Evolutionary conservation across 2,329 filamentous ascomycete species (phyloP).

Genomic region (Aspergillus aculeatus): DNA sequence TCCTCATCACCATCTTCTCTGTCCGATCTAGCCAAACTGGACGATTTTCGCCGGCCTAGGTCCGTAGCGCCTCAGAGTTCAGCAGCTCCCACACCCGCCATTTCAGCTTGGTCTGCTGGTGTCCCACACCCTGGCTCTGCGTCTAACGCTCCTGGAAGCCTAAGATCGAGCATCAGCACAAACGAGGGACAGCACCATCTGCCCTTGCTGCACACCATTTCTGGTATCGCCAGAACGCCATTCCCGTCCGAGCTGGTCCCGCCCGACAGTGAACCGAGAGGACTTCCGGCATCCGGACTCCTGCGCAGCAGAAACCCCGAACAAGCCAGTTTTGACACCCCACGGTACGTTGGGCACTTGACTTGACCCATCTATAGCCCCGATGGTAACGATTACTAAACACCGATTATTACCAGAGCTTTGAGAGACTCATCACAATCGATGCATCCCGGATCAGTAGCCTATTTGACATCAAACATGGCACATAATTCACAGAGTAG

Average conservation of each 20-base stretch:
- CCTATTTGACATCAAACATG: slow-evolving; percentile 28
- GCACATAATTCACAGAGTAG: slow-evolving; percentile 33
- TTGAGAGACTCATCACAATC: slow-evolving; percentile 3
- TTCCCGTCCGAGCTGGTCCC: neutral
- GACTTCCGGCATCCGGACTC: neutral
- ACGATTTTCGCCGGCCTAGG: neutral
- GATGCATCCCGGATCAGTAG: slow-evolving; percentile 13
- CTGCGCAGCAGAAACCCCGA: neutral
- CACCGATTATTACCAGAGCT: neutral
- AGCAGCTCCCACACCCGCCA: neutral
- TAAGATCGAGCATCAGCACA: slow-evolving; percentile 1
- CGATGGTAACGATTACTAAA: neutral
- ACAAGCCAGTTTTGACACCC: neutral
- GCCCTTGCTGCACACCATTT: neutral
- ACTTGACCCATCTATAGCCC: neutral
- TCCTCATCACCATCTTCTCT: neutral
- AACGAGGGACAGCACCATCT: neutral
- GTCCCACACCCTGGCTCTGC: neutral
- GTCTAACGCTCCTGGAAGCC: neutral
- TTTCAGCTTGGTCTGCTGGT: neutral
- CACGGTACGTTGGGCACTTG: neutral
- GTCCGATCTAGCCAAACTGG: neutral
- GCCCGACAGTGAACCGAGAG: neutral
- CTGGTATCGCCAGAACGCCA: neutral
- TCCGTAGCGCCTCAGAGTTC: neutral